Evolutionary conservation across 352 stramenopile species (phyloP), one percentile per base, ranked within the genome.

Genomic region (Phytophthora podocarpi): DNA sequence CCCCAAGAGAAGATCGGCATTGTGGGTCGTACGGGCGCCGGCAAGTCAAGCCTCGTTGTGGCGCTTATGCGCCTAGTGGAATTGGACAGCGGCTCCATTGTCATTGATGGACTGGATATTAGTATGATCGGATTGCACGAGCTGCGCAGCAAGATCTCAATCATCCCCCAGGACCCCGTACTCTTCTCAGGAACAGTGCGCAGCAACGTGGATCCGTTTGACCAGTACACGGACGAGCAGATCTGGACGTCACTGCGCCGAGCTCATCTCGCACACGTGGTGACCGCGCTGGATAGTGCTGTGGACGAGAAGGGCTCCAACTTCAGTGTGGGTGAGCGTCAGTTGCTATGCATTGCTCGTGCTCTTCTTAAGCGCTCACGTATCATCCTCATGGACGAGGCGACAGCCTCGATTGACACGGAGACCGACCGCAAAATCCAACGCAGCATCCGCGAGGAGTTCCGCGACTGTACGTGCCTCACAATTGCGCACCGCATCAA

Each of bases 341-440:
- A 99, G 71, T 63, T 99, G 27, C 57, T 99, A 7, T 98, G 95
- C 59, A 91, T 99, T 52, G 97, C 91, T 37, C 80, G 97, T 40
- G 97, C 97, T 13, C 67, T 99, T 42, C 74, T 99, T 3, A 87
- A 89, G 31, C 83, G 95, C 21, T 95, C 91, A 43, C 64, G 70
- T 11, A 96, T 99, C 28, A 85, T 99, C 30, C 68, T 99, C 2
- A 98, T 99, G 85, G 98, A 99, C 59, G 98, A 99, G 73, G 97
- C 97, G 2, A 99, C 97, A 8, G 91, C 91, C 12, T 95, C 87
- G 8, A 96, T 97, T 39, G 91, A 97, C 56, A 81, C 70, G 8
- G 85, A 93, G 51, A 96, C 85, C 3, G 95, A 99, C 72, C 73
- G 80, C 41, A 92, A 94, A 56, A 97, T 98, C 53, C 88, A 96